Evolutionary conservation across 768 basidiomycete species (phyloP).

Genomic region (Pleurotus djamor): DNA sequence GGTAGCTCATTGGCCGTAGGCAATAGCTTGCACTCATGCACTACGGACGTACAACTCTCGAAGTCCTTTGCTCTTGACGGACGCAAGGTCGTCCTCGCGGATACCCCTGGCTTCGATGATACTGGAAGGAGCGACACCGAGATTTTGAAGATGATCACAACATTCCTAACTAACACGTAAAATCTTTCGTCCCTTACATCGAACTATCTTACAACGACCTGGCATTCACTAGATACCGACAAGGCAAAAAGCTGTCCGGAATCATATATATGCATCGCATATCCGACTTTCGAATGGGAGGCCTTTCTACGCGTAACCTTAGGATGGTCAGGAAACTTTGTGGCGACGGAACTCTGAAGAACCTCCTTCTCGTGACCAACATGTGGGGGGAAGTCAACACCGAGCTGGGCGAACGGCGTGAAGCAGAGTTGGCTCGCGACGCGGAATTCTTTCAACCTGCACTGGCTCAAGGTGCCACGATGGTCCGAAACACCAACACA

Average conservation of each 20-base stretch:
- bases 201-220: background rate
- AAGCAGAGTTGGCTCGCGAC: background rate
- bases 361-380: constrained; percentile 42
- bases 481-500: background rate
- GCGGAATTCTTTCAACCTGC: constrained; percentile 1
- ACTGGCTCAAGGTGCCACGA: background rate
- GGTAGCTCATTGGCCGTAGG: constrained; percentile 27
- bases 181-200: background rate
- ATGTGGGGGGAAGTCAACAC: constrained; percentile 37
- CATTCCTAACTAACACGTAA: constrained; percentile 8
- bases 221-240: constrained; percentile 10
- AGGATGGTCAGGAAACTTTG: constrained; percentile 42
- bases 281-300: constrained; percentile 30
- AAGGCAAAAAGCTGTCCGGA: constrained; percentile 26
- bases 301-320: constrained; percentile 35
- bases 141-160: constrained; percentile 26
- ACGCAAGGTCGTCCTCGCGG: constrained; percentile 27
- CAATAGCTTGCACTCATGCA: constrained; percentile 30
- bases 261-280: constrained; percentile 42
- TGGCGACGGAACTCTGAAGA: constrained; percentile 34
- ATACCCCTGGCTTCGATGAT: constrained; percentile 42
- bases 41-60: constrained; percentile 21
- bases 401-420: constrained; percentile 20
- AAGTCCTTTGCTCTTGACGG: constrained; percentile 25
- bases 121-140: constrained; percentile 26